phyloP scores from a whole-genome alignment of 106 monocot genomes.

The Xerophyta viscosa region DNA sequence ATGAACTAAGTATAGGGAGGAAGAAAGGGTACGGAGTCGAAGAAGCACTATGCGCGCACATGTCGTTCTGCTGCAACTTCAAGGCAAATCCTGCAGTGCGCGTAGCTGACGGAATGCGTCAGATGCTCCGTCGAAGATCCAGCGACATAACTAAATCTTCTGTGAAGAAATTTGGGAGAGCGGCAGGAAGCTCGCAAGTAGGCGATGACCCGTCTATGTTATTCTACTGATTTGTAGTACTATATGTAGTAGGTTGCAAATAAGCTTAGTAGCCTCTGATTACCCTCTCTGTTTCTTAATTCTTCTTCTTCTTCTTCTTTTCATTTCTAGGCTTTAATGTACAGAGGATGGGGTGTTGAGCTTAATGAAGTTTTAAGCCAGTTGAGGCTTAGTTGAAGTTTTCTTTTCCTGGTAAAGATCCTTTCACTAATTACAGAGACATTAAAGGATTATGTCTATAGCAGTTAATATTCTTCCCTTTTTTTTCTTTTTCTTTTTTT shows the following conservation, averaged over 20 bases:
- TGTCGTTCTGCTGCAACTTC: constrained; percentile 22
- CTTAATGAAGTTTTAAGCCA: not conserved
- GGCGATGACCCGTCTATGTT: constrained; percentile 1
- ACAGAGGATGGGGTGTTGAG: constrained; percentile 2
- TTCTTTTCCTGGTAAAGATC: not conserved
- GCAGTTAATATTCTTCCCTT: not conserved
- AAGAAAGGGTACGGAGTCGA: constrained; percentile 14
- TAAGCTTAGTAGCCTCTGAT: not conserved
- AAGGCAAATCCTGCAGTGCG: constrained; percentile 32
- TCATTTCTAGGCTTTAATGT: not conserved
- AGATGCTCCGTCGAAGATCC: constrained; percentile 39
- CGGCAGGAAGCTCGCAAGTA: not conserved
- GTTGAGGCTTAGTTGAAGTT: not conserved
- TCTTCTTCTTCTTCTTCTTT: not conserved
- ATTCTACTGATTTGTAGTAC: not conserved
- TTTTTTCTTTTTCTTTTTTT: no score
- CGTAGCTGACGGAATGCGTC: constrained; percentile 47
- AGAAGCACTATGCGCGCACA: constrained; percentile 29
- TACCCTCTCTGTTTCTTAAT: not conserved
- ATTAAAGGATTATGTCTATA: not conserved
- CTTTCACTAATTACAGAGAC: not conserved
- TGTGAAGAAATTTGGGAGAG: constrained; percentile 4
- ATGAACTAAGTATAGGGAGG: constrained; percentile 15
- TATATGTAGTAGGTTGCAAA: not conserved
- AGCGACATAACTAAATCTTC: constrained; percentile 2